Percentiles rank a stretch among this genome's conserved stretches.
Conservation (phyloP, 345 rosid genomes). For the Populus davidiana region DNA sequence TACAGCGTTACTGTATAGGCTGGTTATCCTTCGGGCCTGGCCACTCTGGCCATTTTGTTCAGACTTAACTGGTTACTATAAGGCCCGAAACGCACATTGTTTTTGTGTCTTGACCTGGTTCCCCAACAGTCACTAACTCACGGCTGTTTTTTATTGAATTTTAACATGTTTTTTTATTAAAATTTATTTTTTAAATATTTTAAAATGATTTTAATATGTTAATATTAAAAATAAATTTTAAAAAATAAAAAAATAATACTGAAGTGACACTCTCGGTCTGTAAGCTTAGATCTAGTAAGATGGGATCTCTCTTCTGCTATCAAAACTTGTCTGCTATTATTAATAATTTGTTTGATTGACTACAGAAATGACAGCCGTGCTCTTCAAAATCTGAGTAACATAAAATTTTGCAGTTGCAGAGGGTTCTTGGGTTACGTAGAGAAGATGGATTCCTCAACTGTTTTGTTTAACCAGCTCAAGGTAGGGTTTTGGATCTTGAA, state of each 20-base stretch:
- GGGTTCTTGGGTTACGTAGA: too few relatives aligned
- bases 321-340: too few relatives aligned
- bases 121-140: neutral
- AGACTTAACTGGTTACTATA: neutral
- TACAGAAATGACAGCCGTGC: too few relatives aligned
- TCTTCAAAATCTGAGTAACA: neutral
- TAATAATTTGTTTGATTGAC: too few relatives aligned
- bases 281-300: neutral
- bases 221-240: too few relatives aligned
- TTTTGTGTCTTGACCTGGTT: neutral
- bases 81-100: neutral
- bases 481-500: neutral
- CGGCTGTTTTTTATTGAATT: too few relatives aligned
- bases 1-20: too few relatives aligned
- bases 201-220: too few relatives aligned
- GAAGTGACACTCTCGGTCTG: too few relatives aligned
- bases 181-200: too few relatives aligned
- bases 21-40: neutral
- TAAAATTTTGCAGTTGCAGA: neutral
- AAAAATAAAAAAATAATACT: too few relatives aligned
- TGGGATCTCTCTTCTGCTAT: neutral
- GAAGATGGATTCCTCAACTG: neutral
- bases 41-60: neutral
- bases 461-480: neutral
- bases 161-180: too few relatives aligned